Evolutionary conservation across 2,329 filamentous ascomycete genomes (phyloP), one percentile per base, ranked within the genome.

Genomic region (Colletotrichum falcatum): DNA sequence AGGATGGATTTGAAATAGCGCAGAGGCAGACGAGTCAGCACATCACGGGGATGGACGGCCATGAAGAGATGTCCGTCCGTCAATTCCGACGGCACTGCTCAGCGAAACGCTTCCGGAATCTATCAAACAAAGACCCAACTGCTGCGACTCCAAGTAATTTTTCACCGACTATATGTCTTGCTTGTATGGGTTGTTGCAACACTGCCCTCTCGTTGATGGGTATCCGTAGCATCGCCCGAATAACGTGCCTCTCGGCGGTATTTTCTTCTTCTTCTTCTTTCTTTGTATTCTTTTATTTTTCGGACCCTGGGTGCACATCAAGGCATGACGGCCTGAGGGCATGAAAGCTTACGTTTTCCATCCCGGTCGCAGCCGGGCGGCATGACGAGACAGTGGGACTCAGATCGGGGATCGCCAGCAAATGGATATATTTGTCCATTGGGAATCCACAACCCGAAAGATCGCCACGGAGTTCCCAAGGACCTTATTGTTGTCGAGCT

Each of bases 351-450:
- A 11, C 49, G n/a, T 61, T 16, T 35, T 39, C 42, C 42, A 39
- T 20, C 42, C 35, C 14, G 46, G 58, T 53, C 28, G 18, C 58
- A 67, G 54, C 26, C 49, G 56, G 54, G 26, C 49, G 56, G 67
- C 67, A 62, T 46, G 58, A 53, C 35, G 20, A 48, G 67, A 51
- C 39, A 62, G 46, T 46, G 58, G n/a, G 51, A 6, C 58, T 53
- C 49, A 59, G 67, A 58, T 70, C 66, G 64, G 58, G 35, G 33
- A 67, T 67, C 51, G 23, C 26, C 63, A 44, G 51, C 26, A 39
- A 56, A 42, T 26, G 55, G 42, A 42, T 42, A 20, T 54, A 28
- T 35, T 23, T 18, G 33, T 35, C 46, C 56, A 46, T 28, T 35
- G 28, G 18, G 12, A n/a, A 48, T 20, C 64, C 64, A 54, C 16